Evolutionary conservation across 78 protist species (phyloP).

Genomic region (Bodo saltans): DNA sequence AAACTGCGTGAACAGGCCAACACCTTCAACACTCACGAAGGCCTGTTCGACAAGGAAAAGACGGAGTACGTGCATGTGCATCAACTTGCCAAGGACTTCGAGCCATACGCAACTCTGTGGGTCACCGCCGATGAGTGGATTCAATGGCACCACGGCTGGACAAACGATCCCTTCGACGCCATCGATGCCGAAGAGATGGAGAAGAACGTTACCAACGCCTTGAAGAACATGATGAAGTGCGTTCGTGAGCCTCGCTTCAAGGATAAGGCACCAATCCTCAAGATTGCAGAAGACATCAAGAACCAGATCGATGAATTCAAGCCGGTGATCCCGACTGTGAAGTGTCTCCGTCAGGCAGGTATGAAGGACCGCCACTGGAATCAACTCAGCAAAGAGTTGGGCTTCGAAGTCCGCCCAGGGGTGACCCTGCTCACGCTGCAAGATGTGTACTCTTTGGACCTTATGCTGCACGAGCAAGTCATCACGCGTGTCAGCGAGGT

Average conservation of each 20-base stretch:
- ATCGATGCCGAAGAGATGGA: slow-evolving; percentile 63
- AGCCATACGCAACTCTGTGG: slow-evolving; percentile 75
- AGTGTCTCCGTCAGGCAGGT: slow-evolving; percentile 60
- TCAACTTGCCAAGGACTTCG: slow-evolving; percentile 50
- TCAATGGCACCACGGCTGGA: slow-evolving; percentile 46
- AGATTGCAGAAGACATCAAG: slow-evolving; percentile 42
- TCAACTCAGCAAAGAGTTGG: slow-evolving; percentile 3
- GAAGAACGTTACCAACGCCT: slow-evolving; percentile 21
- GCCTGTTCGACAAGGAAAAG: slow-evolving; percentile 48
- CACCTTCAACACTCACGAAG: slow-evolving; percentile 57
- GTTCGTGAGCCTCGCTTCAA: not conserved
- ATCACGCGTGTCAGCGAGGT: slow-evolving; percentile 38
- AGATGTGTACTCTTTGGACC: slow-evolving; percentile 31
- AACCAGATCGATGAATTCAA: slow-evolving; percentile 44
- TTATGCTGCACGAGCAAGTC: slow-evolving; percentile 30
- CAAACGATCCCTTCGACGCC: slow-evolving; percentile 30
- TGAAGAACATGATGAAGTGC: slow-evolving; percentile 25
- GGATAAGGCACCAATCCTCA: slow-evolving; percentile 31
- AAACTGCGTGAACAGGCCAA: not conserved
- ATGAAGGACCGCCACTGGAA: slow-evolving; percentile 79
- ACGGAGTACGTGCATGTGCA: slow-evolving; percentile 47
- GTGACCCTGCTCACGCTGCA: slow-evolving; percentile 32
- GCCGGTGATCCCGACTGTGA: slow-evolving; percentile 55
- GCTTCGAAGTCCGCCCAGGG: slow-evolving; percentile 19
- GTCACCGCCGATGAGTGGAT: slow-evolving; percentile 61